Evolutionary conservation across 768 basidiomycete species (phyloP).

Genomic region (Hirschioporus abietinus): DNA sequence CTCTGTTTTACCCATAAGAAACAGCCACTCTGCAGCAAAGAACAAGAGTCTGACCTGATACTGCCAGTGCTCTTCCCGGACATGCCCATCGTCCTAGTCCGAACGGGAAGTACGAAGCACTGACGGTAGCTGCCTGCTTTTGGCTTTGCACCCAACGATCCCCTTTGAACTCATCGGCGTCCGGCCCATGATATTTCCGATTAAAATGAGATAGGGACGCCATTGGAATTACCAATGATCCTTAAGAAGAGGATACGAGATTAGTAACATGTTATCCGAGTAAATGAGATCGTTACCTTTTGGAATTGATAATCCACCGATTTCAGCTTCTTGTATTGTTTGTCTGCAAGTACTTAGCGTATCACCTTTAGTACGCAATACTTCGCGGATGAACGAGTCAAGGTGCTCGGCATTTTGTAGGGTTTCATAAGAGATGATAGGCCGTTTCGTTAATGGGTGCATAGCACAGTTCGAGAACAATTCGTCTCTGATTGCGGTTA

Average conservation of each 20-base stretch:
- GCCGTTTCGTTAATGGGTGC: constrained; percentile 17
- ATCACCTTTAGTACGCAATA: constrained; percentile 32
- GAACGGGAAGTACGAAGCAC: constrained; percentile 26
- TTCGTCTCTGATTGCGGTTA: constrained; percentile 25
- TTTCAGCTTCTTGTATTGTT: constrained; percentile 22
- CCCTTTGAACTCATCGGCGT: constrained; percentile 24
- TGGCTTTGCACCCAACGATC: constrained; percentile 26
- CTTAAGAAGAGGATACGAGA: constrained; percentile 10
- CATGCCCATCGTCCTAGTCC: constrained; percentile 31
- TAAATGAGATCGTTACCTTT: constrained; percentile 17
- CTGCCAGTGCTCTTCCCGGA: constrained; percentile 27
- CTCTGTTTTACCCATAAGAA: constrained; percentile 14
- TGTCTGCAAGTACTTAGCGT: constrained; percentile 25
- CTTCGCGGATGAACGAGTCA: constrained; percentile 33
- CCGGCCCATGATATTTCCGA: constrained; percentile 19
- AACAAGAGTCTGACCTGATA: constrained; percentile 21
- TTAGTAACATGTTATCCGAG: neutral
- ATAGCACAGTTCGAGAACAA: constrained; percentile 19
- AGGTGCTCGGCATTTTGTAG: constrained; percentile 22
- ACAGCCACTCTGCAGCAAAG: neutral
- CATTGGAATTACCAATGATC: constrained; percentile 25
- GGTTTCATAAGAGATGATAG: constrained; percentile 22
- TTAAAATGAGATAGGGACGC: constrained; percentile 26
- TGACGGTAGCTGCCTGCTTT: constrained; percentile 26
- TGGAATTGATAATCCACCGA: constrained; percentile 26